These are phyloP conservation scores for Cystobasidiaceae sp. DNA, from an alignment of 1,284 basidiomycete genomes.

Conservation along the genomic window DNA sequence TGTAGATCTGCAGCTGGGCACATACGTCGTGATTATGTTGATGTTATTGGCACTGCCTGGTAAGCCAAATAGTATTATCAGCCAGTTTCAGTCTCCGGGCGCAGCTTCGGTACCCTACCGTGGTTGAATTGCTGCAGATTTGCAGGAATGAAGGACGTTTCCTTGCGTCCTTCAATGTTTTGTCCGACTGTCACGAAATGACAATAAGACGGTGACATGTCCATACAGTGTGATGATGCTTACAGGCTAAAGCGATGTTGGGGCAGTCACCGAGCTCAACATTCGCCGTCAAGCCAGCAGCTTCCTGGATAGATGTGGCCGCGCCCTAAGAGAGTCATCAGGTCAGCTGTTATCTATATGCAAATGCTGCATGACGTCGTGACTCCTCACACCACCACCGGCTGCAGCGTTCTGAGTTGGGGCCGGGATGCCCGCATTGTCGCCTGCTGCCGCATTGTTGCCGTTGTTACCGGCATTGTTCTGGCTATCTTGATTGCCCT, in stretches of 20 bases:
- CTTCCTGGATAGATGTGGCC: neutral
- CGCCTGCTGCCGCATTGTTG: neutral
- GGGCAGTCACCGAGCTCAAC: conserved; percentile 1
- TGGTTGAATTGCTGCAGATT: conserved; percentile 41
- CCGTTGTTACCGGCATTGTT: neutral
- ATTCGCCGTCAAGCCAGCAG: neutral
- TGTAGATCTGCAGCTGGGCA: no score
- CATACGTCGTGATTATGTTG: conserved; percentile 32
- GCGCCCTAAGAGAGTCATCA: neutral
- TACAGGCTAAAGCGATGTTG: neutral
- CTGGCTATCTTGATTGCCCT: no score
- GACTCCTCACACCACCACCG: neutral
- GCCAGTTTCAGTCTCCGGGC: no score
- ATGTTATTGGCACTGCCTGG: no score
- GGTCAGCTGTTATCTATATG: neutral
- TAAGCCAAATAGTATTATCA: neutral
- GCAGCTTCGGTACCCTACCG: conserved; percentile 15
- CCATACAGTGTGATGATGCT: no score
- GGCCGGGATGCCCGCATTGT: neutral
- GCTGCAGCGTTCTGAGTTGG: neutral
- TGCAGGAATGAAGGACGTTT: conserved; percentile 47
- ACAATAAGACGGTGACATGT: no score
- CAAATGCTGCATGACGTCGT: no score
- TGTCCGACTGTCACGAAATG: no score
- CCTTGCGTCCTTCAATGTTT: conserved; percentile 58